Conservation (phyloP, 805 yeast genomes). For the Starmerella bombicola region DNA sequence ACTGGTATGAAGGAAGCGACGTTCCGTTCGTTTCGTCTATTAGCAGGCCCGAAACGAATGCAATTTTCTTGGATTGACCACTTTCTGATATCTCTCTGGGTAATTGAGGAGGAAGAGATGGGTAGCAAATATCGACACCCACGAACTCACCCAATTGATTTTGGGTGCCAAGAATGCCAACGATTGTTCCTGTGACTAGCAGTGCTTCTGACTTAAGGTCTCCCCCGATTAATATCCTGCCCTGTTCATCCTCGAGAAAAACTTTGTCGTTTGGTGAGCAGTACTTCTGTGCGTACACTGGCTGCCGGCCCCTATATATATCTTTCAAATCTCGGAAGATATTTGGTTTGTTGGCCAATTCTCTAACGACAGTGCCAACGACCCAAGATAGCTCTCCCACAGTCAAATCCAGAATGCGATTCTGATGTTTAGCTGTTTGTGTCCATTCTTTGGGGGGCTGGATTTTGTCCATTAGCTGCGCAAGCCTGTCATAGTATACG, state of each 20-base stretch:
- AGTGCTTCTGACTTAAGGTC: slow-evolving; percentile 26
- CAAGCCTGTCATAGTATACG: slow-evolving; percentile 44
- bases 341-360: slow-evolving; percentile 74
- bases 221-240: slow-evolving; percentile 65
- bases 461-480: slow-evolving; percentile 37
- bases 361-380: slow-evolving; percentile 75
- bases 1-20: slow-evolving; percentile 40
- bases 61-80: slow-evolving; percentile 33
- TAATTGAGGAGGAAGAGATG: slow-evolving; percentile 27
- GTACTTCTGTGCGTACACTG: slow-evolving; percentile 26
- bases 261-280: slow-evolving; percentile 39
- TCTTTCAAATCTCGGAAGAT: slow-evolving; percentile 64
- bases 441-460: slow-evolving; percentile 36
- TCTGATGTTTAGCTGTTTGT: slow-evolving; percentile 43
- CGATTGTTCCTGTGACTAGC: slow-evolving; percentile 78
- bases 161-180: slow-evolving; percentile 80
- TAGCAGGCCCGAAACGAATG: slow-evolving; percentile 66
- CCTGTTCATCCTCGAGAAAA: slow-evolving; percentile 85
- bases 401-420: slow-evolving; percentile 48
- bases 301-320: slow-evolving; percentile 21
- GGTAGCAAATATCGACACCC: slow-evolving; percentile 66
- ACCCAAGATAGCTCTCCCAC: slow-evolving; percentile 62
- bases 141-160: slow-evolving; percentile 71
- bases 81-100: not conserved
- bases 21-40: slow-evolving; percentile 32